Conservation (phyloP, 495 filamentous ascomycete genomes). For the Penicillium lividum region DNA sequence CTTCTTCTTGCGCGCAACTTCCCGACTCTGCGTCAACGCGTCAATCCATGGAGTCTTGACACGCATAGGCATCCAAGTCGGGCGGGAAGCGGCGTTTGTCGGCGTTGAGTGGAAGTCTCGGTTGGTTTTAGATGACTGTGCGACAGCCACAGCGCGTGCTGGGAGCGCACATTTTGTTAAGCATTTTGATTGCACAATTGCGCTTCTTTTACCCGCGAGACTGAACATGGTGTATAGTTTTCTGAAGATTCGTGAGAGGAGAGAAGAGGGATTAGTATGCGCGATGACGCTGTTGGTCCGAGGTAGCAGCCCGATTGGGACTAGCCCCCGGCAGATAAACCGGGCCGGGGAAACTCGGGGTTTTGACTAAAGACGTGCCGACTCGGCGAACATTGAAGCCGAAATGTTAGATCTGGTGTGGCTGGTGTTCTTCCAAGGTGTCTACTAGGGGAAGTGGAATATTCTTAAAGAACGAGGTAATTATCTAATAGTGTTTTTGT, state of each 20-base stretch:
- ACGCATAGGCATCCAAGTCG: conserved; percentile 53
- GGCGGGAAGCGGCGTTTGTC: conserved; percentile 28
- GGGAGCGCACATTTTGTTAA: conserved; percentile 11
- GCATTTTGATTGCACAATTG: conserved; percentile 16
- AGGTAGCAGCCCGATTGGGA: conserved; percentile 17
- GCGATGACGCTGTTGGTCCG: conserved; percentile 21
- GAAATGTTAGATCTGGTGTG: conserved; percentile 14
- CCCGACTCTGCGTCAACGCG: conserved; percentile 55
- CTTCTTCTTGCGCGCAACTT: conserved; percentile 35
- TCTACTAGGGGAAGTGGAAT: neutral
- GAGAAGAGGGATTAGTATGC: conserved; percentile 15
- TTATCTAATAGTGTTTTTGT: neutral
- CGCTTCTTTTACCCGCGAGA: conserved; percentile 23
- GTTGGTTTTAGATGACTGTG: conserved; percentile 15
- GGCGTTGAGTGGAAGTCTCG: conserved; percentile 36
- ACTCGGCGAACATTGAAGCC: conserved; percentile 1
- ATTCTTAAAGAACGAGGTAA: neutral
- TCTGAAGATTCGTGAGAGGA: neutral
- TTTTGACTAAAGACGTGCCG: neutral
- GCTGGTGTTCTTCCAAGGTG: neutral
- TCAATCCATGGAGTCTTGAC: conserved; percentile 73
- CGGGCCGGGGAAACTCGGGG: conserved; percentile 12
- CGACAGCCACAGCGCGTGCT: conserved; percentile 13
- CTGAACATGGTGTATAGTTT: conserved; percentile 22
- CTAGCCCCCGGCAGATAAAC: conserved; percentile 13